Percentiles rank a stretch among this genome's conserved stretches.
phyloP scores from a whole-genome alignment of 2,329 filamentous ascomycete genomes.

The Pseudogymnoascus sp. region DNA sequence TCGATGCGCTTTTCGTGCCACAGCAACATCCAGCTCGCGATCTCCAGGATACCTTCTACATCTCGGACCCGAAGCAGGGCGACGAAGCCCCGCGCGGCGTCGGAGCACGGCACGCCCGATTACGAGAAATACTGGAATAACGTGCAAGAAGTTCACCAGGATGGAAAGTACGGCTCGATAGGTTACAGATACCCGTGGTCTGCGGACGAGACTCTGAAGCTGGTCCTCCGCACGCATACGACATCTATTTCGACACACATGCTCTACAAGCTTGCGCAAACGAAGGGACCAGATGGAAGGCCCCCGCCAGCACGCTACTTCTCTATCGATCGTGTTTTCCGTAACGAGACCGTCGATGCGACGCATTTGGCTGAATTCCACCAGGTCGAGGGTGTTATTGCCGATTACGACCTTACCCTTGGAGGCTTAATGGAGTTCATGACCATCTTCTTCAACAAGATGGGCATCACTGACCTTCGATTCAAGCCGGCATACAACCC shows the following conservation, averaged over 20 bases:
- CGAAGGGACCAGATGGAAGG: slow-evolving; percentile 65
- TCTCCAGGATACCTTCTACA: slow-evolving; percentile 97
- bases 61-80: slow-evolving; percentile 76
- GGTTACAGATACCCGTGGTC: slow-evolving; percentile 96
- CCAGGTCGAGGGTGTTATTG: slow-evolving; percentile 97
- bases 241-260: slow-evolving; percentile 88
- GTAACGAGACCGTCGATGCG: slow-evolving; percentile 93
- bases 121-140: slow-evolving; percentile 86
- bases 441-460: slow-evolving; percentile 91
- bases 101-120: slow-evolving; percentile 53
- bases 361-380: slow-evolving; percentile 98
- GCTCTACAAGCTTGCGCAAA: slow-evolving; percentile 79
- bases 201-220: slow-evolving; percentile 73
- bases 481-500: slow-evolving; percentile 98
- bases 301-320: slow-evolving; percentile 81
- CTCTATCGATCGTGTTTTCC: slow-evolving; percentile 96
- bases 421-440: slow-evolving; percentile 93
- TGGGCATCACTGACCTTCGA: slow-evolving; percentile 79
- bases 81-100: slow-evolving; percentile 58
- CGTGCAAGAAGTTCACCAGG: slow-evolving; percentile 78
- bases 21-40: slow-evolving; percentile 97
- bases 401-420: slow-evolving; percentile 86
- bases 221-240: slow-evolving; percentile 93
- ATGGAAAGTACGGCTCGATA: slow-evolving; percentile 88
- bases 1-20: slow-evolving; percentile 91